A percentile compares a stretch with the other conserved stretches of the same genome.
These are phyloP conservation scores for Fusarium continuum DNA, from an alignment of 2,329 filamentous ascomycete genomes.

Conservation along the genomic window DNA sequence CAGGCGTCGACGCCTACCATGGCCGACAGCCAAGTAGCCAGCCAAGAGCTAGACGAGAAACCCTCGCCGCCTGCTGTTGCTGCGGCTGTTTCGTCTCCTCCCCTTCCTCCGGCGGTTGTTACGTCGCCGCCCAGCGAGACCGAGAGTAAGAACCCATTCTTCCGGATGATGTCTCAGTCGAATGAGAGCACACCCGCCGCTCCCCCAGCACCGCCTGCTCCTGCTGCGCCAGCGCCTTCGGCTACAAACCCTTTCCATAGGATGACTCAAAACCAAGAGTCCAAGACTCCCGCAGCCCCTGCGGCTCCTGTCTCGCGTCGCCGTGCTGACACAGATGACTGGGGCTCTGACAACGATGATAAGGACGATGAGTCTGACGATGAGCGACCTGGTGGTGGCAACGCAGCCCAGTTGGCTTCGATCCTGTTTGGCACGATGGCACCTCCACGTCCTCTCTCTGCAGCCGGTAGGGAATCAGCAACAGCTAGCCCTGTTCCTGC, in stretches of 20 bases:
- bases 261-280: constrained; percentile 75
- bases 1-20: constrained; percentile 67
- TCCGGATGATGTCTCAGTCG: constrained; percentile 83
- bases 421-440: constrained; percentile 98
- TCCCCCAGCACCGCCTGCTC: constrained; percentile 50
- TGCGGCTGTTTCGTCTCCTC: constrained; percentile 50
- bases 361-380: constrained; percentile 68
- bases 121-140: constrained; percentile 67
- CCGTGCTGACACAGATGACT: constrained; percentile 72
- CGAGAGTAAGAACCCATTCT: constrained; percentile 95
- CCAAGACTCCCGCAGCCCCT: constrained; percentile 58
- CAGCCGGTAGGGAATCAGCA: constrained; percentile 75
- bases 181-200: constrained; percentile 59
- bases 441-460: constrained; percentile 86
- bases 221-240: constrained; percentile 49
- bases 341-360: constrained; percentile 78
- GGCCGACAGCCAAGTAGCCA: constrained; percentile 60
- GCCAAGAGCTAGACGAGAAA: constrained; percentile 64
- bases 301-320: constrained; percentile 63
- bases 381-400: constrained; percentile 80
- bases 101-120: constrained; percentile 60
- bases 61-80: constrained; percentile 57
- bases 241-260: constrained; percentile 95
- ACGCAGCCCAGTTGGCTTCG: constrained; percentile 90
- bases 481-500: constrained; percentile 51